A percentile compares a stretch with the other conserved stretches of the same genome.
Evolutionary conservation across 345 rosid genomes (phyloP).

Genomic region (Rhodomyrtus tomentosa): DNA sequence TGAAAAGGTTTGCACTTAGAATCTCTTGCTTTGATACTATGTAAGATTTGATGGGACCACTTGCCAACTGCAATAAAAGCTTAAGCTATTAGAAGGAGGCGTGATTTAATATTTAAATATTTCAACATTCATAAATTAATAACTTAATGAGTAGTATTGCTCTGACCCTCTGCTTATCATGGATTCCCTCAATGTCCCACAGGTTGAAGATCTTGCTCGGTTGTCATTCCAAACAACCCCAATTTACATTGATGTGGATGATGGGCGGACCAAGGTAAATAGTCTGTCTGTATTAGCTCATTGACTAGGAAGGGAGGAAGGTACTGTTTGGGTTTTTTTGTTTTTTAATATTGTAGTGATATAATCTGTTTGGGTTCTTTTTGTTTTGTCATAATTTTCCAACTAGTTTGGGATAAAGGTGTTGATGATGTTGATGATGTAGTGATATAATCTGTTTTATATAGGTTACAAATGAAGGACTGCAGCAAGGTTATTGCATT

Average conservation of each 20-base stretch:
- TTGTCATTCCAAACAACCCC: slow-evolving; percentile 80
- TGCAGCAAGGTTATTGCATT: slow-evolving; percentile 95
- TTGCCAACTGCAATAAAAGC: no score
- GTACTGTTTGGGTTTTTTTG: background rate
- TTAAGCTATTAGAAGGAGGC: no score
- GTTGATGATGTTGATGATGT: no score
- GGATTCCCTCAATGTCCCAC: background rate
- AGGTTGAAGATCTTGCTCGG: slow-evolving; percentile 98
- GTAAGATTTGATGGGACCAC: no score
- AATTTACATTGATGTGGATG: slow-evolving; percentile 84
- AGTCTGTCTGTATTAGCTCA: background rate
- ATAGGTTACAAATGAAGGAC: slow-evolving; percentile 93
- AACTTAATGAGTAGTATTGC: background rate
- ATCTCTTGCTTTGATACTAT: no score
- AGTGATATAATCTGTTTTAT: background rate
- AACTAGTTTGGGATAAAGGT: no score
- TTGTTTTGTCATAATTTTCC: no score
- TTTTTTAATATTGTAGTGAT: background rate
- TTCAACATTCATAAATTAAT: background rate
- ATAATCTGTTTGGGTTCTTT: background rate
- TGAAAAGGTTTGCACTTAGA: no score
- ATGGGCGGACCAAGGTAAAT: slow-evolving; percentile 81
- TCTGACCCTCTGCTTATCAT: background rate
- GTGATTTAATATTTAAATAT: no score
- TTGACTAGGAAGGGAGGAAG: background rate